Conservation (phyloP, 2,329 filamentous ascomycete genomes). For the Ilyonectria mors-panacis region DNA sequence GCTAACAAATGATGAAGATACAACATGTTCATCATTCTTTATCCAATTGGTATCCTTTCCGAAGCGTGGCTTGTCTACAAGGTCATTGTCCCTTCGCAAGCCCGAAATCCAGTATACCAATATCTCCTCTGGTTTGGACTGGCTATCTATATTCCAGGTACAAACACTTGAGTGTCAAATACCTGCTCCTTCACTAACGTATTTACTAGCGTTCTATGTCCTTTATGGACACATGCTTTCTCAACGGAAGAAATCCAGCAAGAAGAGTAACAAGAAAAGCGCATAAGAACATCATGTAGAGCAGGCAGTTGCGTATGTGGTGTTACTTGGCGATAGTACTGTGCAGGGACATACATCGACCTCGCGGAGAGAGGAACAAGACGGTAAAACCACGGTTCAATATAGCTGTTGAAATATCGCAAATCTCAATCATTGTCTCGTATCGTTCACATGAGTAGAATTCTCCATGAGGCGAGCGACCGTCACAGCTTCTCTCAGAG, state of each 20-base stretch:
- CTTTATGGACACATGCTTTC: constrained; percentile 40
- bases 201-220: constrained; percentile 28
- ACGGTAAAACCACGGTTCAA: neutral
- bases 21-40: constrained; percentile 39
- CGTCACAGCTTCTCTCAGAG: neutral
- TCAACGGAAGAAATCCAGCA: constrained; percentile 32
- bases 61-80: constrained; percentile 39
- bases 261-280: neutral
- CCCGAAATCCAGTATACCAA: constrained; percentile 35
- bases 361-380: neutral
- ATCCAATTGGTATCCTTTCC: constrained; percentile 38
- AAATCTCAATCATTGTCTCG: neutral
- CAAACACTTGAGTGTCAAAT: neutral
- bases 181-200: neutral
- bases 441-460: neutral
- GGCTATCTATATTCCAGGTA: constrained; percentile 34
- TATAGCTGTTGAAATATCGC: neutral
- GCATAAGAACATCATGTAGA: neutral
- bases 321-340: neutral
- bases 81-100: constrained; percentile 37
- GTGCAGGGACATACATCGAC: no score
- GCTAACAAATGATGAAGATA: constrained; percentile 25
- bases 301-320: neutral
- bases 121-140: constrained; percentile 41
- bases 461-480: neutral